phyloP scores from a whole-genome alignment of 192 early-diverging fungal species.

The Coemansia sp. region DNA sequence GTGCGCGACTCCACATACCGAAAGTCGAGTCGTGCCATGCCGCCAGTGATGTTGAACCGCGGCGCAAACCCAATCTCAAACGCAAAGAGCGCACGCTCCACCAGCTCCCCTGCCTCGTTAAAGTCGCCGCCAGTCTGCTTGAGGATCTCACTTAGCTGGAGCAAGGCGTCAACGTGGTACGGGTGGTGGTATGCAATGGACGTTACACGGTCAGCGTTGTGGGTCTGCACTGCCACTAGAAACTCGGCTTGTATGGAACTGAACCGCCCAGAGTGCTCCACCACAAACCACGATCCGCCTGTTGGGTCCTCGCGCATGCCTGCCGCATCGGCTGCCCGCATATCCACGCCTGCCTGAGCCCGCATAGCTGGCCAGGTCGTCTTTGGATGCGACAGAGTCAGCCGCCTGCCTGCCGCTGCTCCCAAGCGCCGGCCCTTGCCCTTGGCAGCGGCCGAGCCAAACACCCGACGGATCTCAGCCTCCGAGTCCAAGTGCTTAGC shows the following conservation, averaged over 20 bases:
- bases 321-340: slow-evolving; percentile 50
- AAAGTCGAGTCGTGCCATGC: slow-evolving; percentile 68
- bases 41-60: slow-evolving; percentile 65
- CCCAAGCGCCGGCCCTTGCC: slow-evolving; percentile 7
- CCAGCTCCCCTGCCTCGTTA: slow-evolving; percentile 71
- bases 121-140: slow-evolving; percentile 82
- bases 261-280: slow-evolving; percentile 72
- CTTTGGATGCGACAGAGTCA: slow-evolving; percentile 69
- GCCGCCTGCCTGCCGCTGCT: slow-evolving; percentile 14
- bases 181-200: slow-evolving; percentile 70
- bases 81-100: slow-evolving; percentile 86
- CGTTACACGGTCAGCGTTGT: slow-evolving; percentile 72
- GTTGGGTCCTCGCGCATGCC: slow-evolving; percentile 21
- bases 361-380: slow-evolving; percentile 66
- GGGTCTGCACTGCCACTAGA: slow-evolving; percentile 64
- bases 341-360: slow-evolving; percentile 41
- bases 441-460: slow-evolving; percentile 81
- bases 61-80: slow-evolving; percentile 81
- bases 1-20: slow-evolving; percentile 74
- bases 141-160: slow-evolving; percentile 81
- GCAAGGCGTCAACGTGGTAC: slow-evolving; percentile 82
- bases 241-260: slow-evolving; percentile 74
- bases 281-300: slow-evolving; percentile 53
- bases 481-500: slow-evolving; percentile 72
- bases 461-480: slow-evolving; percentile 84